These are phyloP conservation scores for Pterocarpus santalinus DNA, from an alignment of 306 rosid species.

Conservation along the genomic window DNA sequence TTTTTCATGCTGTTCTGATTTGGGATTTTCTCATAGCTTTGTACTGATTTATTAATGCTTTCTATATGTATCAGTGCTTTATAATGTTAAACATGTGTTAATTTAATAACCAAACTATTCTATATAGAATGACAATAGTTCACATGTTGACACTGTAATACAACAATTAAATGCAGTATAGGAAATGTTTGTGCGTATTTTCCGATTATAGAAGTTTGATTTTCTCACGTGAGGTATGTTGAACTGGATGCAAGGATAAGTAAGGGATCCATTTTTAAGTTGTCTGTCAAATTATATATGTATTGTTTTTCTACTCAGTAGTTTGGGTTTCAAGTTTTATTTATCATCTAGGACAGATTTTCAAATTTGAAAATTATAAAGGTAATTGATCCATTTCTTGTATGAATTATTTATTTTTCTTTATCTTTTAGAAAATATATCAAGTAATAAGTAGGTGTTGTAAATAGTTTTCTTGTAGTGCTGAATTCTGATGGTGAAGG, in stretches of 20 bases:
- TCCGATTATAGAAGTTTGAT: not conserved
- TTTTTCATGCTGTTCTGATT: not conserved
- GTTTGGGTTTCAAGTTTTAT: not conserved
- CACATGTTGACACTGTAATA: not conserved
- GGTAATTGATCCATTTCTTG: not conserved
- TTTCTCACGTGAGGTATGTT: too few relatives aligned
- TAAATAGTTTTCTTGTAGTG: not conserved
- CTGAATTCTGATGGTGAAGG: not conserved
- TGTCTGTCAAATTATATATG: not conserved
- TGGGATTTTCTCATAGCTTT: not conserved
- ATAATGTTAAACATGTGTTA: not conserved
- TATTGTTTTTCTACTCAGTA: not conserved
- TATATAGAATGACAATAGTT: not conserved
- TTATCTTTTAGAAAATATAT: not conserved
- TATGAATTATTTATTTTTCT: not conserved
- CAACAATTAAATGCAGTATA: not conserved
- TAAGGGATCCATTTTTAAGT: not conserved
- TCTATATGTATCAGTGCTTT: not conserved
- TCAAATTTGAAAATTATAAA: not conserved
- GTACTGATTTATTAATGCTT: not conserved
- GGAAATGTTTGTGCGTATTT: not conserved
- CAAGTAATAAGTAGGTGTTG: not conserved
- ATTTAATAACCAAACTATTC: not conserved
- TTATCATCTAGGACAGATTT: not conserved
- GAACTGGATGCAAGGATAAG: too few relatives aligned